Evolutionary conservation across 2,329 filamentous ascomycete genomes (phyloP).

Genomic region (Colletotrichum sansevieriae): DNA sequence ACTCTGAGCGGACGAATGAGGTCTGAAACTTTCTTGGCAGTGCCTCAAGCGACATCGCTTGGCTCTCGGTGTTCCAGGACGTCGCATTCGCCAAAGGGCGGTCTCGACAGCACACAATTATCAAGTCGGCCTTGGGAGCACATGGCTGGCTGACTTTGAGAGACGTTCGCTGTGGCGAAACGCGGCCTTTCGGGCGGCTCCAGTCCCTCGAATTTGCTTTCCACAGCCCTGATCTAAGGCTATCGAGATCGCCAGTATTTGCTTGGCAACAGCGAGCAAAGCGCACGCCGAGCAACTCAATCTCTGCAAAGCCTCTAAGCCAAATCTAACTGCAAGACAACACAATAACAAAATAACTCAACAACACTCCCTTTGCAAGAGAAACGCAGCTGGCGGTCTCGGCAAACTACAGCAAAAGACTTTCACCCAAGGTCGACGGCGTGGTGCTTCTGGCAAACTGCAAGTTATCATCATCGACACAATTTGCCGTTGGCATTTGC

Average conservation of each 20-base stretch:
- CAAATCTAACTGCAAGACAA: constrained; percentile 17
- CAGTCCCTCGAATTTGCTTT: not conserved
- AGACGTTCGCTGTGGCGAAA: constrained; percentile 21
- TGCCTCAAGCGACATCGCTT: constrained; percentile 14
- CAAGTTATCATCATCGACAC: constrained; percentile 1
- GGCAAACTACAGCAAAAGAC: not conserved
- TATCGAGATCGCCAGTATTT: constrained; percentile 28
- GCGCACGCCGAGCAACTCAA: constrained; percentile 34
- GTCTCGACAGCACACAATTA: not conserved
- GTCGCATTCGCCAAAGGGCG: constrained; percentile 18
- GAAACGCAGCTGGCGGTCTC: not conserved
- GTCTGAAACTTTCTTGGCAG: constrained; percentile 23
- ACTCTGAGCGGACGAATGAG: not conserved
- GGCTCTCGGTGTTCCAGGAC: constrained; percentile 12
- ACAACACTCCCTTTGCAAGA: not conserved
- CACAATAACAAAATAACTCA: not conserved
- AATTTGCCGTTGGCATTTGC: not conserved
- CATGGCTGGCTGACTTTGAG: not conserved
- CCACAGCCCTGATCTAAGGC: constrained; percentile 17
- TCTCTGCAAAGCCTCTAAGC: constrained; percentile 6
- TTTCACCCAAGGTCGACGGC: not conserved
- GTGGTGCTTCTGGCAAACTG: not conserved
- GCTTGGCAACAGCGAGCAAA: constrained; percentile 39
- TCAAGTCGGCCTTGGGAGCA: not conserved
- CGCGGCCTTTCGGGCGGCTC: constrained; percentile 14